Base-by-base conservation (phyloP, 441 rosid species). In the Bruguiera hainesii region DNA sequence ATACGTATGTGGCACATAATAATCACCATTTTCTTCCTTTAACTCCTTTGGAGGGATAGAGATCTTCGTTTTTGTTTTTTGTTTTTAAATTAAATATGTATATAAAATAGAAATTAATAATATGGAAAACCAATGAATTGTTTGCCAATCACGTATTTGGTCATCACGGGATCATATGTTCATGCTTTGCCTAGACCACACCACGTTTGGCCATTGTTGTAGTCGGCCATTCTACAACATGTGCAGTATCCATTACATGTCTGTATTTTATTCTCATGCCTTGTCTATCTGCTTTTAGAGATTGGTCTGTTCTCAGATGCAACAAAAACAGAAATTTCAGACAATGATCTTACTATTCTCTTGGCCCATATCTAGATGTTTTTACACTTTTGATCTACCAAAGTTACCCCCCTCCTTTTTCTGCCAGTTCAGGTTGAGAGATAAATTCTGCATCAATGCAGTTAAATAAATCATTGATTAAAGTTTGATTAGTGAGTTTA, bases 141-240 rank as follows among this genome's bases (percentile, higher is more conserved):
- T 29, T 19, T 26, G 63, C 15, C 28, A 46, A 29, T 10, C 11
- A 42, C 46, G 48, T 19, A 7, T 57, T 33, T 48, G 64, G 15
- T 6, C 46, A 58, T 67, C 39, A 3, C 30, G 70, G 63, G 19
- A 39, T 30, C 55, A 66, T 56, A 56, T 20, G 20, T 7, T n/a
- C 21, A 51, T 7, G 56, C 23, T 59, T 67, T 19, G 46, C 49
- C 20, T 19, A 30, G 71, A 21, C 64, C 71, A 48, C 59, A 30
- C 64, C 7, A 31, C 16, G 56, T 20, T 56, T 18, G 11, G 28
- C 25, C 23, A 11, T 42, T 46, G 53, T 29, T 55, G 21, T 35
- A 21, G 49, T 53, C 35, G 69, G 26, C 51, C 69, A 53, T 65
- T 10, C 46, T 9, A 37, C 46, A n/a, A 7, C 3, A 52, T 19